phyloP scores from a whole-genome alignment of 2,329 filamentous ascomycete genomes.

The Fusarium musae region DNA sequence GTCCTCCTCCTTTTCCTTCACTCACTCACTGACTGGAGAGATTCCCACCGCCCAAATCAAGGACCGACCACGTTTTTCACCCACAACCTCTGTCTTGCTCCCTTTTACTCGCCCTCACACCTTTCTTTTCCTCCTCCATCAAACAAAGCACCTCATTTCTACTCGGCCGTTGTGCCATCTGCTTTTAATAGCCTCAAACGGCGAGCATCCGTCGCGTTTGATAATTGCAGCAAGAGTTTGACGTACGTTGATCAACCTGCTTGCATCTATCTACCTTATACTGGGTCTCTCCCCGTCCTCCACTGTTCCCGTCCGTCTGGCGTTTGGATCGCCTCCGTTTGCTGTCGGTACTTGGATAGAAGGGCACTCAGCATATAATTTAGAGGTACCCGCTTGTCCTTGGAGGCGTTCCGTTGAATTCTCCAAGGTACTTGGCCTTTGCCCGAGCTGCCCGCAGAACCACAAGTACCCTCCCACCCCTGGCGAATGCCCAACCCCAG shows the following conservation, averaged over 20 bases:
- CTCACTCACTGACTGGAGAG: conserved; percentile 1
- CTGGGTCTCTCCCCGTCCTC: conserved; percentile 28
- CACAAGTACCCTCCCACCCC: conserved; percentile 37
- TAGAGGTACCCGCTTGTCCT: conserved; percentile 25
- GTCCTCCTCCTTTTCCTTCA: conserved; percentile 20
- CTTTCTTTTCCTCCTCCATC: conserved; percentile 10
- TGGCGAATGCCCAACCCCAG: conserved; percentile 30
- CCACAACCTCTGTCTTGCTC: conserved; percentile 36
- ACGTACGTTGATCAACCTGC: conserved; percentile 5
- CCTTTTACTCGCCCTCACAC: conserved; percentile 31
- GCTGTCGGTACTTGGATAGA: conserved; percentile 25
- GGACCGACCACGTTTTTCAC: conserved; percentile 38
- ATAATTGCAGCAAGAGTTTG: not conserved
- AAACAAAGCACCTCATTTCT: conserved; percentile 17
- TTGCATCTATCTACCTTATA: not conserved
- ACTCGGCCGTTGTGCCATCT: conserved; percentile 17
- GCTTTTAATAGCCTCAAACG: not conserved
- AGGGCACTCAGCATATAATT: conserved; percentile 28
- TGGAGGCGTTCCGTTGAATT: conserved; percentile 23
- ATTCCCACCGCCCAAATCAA: conserved; percentile 35
- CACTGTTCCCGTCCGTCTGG: conserved; percentile 31
- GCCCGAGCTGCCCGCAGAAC: conserved; percentile 3
- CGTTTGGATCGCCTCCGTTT: conserved; percentile 31
- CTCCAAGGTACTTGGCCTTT: conserved; percentile 19
- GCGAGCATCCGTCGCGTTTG: conserved; percentile 6